Evolutionary conservation across 192 early-diverging fungal species (phyloP), one percentile per base, ranked within the genome.

Genomic region (Lunasporangiospora selenospora): DNA sequence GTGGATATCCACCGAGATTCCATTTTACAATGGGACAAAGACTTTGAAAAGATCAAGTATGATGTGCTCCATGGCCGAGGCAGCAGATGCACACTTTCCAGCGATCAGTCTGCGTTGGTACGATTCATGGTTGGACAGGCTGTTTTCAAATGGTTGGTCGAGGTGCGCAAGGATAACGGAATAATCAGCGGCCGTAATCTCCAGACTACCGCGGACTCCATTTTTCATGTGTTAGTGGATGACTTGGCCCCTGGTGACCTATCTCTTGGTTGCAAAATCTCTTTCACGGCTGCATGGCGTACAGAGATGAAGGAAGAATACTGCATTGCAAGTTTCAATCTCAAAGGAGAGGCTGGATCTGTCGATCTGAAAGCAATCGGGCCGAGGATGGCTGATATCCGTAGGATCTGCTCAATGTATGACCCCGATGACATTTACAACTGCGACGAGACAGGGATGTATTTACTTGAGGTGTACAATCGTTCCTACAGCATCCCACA

Each of bases 381-480:
- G 15, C 41, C 41, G 21, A 8, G 41, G 41, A 42, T 42, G 41
- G 41, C 41, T 16, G 41, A 42, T 15, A 2, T 42, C 41, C 41
- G 41, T 6, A 6, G 2, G 41, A 42, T 42, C 3, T 42, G 41
- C 41, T 42, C 41, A n/a, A 15, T 15, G 29, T 62, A 52, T 19
- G 3, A 23, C 23, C 40, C 39, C 7, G 49, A 52, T 1, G 26
- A 50, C 27, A 62, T 53, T 31, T 43, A n/a, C 49, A 62, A 51
- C 30, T 52, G 49, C 16, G 59, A 52, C 21, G 59, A 62, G 40
- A 47, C 56, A 18, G 59, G 59, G 1, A 7, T 52, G 4, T 62
- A 62, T 34, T 16, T 54, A 6, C 54, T 44, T 31, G 41, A 42
- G 41, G 15, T 42, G 8, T 21, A 15, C 13, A 21, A 15, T 21